Percentiles rank a stretch among this genome's conserved stretches.
Evolutionary conservation across 176 grass and related monocot species (phyloP).

Genomic region (Poa annua): DNA sequence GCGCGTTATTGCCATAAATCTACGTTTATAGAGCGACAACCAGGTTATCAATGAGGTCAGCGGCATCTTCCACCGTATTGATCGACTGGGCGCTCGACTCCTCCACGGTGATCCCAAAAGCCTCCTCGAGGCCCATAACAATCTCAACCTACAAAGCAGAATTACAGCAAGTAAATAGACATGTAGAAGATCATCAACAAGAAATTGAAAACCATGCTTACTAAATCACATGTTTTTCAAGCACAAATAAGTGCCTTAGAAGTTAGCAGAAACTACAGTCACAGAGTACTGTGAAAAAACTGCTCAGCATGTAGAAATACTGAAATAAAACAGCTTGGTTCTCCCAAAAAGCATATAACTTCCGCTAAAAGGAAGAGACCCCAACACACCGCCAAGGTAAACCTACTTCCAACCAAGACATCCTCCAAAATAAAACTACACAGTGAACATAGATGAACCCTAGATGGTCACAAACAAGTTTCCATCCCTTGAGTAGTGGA

Average conservation of each 20-base stretch:
- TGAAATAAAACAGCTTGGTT: neutral
- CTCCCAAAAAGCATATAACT: neutral
- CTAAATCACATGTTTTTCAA: neutral
- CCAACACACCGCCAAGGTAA: neutral
- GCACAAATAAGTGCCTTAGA: neutral
- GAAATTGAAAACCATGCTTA: neutral
- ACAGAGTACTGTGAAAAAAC: neutral
- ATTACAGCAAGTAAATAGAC: neutral
- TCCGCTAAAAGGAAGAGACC: neutral
- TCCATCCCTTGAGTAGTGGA: neutral
- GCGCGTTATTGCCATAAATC: neutral
- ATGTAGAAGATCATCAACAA: neutral
- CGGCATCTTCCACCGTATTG: conserved; percentile 56
- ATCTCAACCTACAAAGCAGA: conserved; percentile 55
- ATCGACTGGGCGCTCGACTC: conserved; percentile 52
- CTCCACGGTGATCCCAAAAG: conserved; percentile 56
- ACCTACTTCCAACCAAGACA: neutral
- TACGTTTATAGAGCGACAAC: conserved; percentile 7
- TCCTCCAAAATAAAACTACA: neutral
- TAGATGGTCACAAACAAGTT: neutral
- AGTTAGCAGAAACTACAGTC: conserved; percentile 10
- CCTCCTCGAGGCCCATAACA: conserved; percentile 65
- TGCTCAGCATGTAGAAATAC: neutral
- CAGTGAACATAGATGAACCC: neutral
- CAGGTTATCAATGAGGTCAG: conserved; percentile 54